Evolutionary conservation across 805 yeast species (phyloP).

Genomic region (Ogataea siamensis): DNA sequence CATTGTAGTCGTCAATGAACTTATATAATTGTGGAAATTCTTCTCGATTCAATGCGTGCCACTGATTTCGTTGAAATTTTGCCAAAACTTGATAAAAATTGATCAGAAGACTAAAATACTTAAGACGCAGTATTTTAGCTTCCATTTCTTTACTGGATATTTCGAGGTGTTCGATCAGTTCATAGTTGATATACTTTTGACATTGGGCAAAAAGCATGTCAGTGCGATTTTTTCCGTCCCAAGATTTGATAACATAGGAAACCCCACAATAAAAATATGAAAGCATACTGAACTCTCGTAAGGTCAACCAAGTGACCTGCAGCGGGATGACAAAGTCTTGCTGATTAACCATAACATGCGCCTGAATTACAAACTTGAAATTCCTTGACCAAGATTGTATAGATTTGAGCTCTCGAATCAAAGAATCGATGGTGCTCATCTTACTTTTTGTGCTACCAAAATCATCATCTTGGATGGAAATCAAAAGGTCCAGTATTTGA

Average conservation of each 20-base stretch:
- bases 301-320: slow-evolving; percentile 40
- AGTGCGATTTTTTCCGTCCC: slow-evolving; percentile 36
- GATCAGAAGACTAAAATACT: slow-evolving; percentile 31
- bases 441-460: slow-evolving; percentile 24
- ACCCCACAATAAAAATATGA: slow-evolving; percentile 45
- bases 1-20: slow-evolving; percentile 39
- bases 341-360: slow-evolving; percentile 1
- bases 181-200: slow-evolving; percentile 33
- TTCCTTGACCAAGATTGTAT: slow-evolving; percentile 14
- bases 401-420: slow-evolving; percentile 29
- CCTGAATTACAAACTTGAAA: slow-evolving; percentile 11
- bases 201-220: slow-evolving; percentile 39
- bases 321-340: slow-evolving; percentile 21
- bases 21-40: slow-evolving; percentile 16
- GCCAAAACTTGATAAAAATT: slow-evolving; percentile 39
- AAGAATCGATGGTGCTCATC: slow-evolving; percentile 31
- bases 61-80: slow-evolving; percentile 29
- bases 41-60: slow-evolving; percentile 8
- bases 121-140: slow-evolving; percentile 30
- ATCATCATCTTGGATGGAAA: slow-evolving; percentile 33
- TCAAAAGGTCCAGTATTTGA: slow-evolving; percentile 28
- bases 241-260: slow-evolving; percentile 36
- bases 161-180: slow-evolving; percentile 15
- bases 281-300: slow-evolving; percentile 41
- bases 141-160: slow-evolving; percentile 27